phyloP scores from a whole-genome alignment of 2,329 filamentous ascomycete genomes.

The Gyromitra esculenta region DNA sequence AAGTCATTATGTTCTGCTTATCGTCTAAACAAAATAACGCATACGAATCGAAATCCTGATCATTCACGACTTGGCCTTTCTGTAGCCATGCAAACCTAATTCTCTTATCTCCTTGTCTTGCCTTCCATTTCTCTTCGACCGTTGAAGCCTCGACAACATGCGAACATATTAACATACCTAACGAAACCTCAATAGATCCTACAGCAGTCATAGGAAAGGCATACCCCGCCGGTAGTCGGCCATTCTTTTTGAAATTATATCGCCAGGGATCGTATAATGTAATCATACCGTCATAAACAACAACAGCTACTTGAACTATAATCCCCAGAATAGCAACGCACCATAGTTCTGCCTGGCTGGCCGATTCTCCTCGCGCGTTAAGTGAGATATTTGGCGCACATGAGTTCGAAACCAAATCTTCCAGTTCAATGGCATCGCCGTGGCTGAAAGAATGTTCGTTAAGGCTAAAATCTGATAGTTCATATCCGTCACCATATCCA shows the following conservation, averaged over 20 bases:
- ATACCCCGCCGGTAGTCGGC: constrained; percentile 38
- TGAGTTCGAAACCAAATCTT: constrained; percentile 7
- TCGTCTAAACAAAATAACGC: constrained; percentile 52
- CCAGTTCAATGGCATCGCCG: background rate
- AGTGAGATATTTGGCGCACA: constrained; percentile 55
- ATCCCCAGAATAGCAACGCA: constrained; percentile 53
- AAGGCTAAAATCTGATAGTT: background rate
- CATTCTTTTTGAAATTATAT: constrained; percentile 45
- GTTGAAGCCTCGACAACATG: constrained; percentile 59
- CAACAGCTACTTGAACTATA: constrained; percentile 55
- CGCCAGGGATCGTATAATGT: constrained; percentile 45
- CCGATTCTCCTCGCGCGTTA: constrained; percentile 44
- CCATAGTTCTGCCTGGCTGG: constrained; percentile 45
- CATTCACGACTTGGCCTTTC: constrained; percentile 55
- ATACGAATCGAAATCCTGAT: constrained; percentile 58
- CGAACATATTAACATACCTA: constrained; percentile 59
- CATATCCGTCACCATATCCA: background rate
- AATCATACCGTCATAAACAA: constrained; percentile 53
- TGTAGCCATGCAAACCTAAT: constrained; percentile 59
- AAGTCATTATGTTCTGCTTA: background rate
- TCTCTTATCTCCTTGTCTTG: constrained; percentile 22
- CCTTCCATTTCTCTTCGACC: constrained; percentile 13
- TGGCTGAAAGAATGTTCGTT: background rate
- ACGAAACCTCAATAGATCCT: constrained; percentile 58
- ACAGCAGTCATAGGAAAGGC: constrained; percentile 56